Evolutionary conservation across 1,139 yeast genomes (phyloP), one percentile per base, ranked within the genome.

Genomic region (Debaryomycetaceae sp.): DNA sequence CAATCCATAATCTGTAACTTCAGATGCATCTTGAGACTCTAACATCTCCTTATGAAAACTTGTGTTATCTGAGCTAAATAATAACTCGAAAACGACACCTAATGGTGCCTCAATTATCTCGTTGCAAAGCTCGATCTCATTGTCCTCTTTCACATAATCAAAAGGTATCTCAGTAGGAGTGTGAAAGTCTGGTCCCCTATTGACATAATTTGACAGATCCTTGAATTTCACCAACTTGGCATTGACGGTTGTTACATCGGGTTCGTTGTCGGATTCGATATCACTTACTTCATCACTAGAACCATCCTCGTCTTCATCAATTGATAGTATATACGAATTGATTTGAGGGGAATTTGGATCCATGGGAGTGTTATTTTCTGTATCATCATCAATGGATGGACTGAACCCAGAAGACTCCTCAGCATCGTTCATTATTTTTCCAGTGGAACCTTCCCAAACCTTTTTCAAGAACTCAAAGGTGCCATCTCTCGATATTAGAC

Each of bases 401-500:
- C 38, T 40, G 7, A 8, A 11, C 27, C 34, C 45, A 11, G 44
- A 43, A 9, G 37, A 34, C 35, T 42, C 42, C 17, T 43, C 48
- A 13, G 40, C 37, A 5, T 37, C 39, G 39, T 47, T 40, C 59
- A 59, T 53, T 14, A 42, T 50, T 39, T 50, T 56, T 1, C 69
- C 70, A 5, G 69, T 63, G 6, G 57, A 50, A 27, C 57, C 57
- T 49, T 62, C 58, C 90, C 90, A 83, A 3, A 83, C 70, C 0
- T 80, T 73, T 43, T 73, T 76, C 55, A 93, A 71, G 50, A 89
- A 78, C 42, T 85, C 87, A 52, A 78, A 80, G 0, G 96, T 87
- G 3, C 81, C 65, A 59, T 91, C 97, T 50, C 98, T 72, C 1
- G 95, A 82, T 5, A 89, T 72, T 58, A 93, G 89, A 49, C 96